Percentiles rank a stretch among this genome's conserved stretches.
These are phyloP conservation scores for Coemansia biformis DNA, from an alignment of 192 early-diverging fungal genomes.

Conservation along the genomic window DNA sequence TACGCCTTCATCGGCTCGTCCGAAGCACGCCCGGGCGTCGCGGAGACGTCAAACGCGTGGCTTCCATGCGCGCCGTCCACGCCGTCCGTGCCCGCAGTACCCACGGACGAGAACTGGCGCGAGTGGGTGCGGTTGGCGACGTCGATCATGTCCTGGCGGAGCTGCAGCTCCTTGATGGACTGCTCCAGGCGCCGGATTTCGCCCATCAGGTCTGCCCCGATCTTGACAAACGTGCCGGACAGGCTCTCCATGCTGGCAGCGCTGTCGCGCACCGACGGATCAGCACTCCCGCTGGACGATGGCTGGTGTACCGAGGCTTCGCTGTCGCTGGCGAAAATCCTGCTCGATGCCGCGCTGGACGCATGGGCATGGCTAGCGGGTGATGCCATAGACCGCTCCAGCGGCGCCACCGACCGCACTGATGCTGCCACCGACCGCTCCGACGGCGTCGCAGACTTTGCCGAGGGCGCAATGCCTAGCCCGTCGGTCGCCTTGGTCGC, in stretches of 20 bases:
- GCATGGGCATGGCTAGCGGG: too few species aligned
- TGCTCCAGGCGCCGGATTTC: conserved; percentile 38
- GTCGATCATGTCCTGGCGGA: conserved; percentile 35
- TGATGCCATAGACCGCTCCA: too few species aligned
- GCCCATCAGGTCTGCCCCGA: conserved; percentile 37
- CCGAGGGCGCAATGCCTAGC: conserved; percentile 1
- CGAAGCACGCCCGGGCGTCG: conserved; percentile 6
- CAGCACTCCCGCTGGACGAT: too few species aligned
- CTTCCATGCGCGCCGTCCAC: too few species aligned
- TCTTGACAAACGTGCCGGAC: conserved; percentile 40
- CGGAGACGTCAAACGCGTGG: conserved; percentile 16
- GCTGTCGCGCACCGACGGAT: conserved; percentile 1
- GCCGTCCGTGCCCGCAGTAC: too few species aligned
- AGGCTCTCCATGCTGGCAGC: conserved; percentile 23
- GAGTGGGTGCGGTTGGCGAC: background rate
- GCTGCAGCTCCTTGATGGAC: conserved; percentile 39
- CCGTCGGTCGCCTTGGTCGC: conserved; percentile 3
- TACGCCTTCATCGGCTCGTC: conserved; percentile 23
- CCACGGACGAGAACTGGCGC: conserved; percentile 3
- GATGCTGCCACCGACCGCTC: too few species aligned
- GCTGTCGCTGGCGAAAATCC: too few species aligned
- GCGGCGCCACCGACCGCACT: too few species aligned
- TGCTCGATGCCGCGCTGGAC: too few species aligned
- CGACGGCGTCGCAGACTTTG: background rate
- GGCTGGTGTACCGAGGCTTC: too few species aligned